A percentile compares a stretch with the other conserved stretches of the same genome.
Evolutionary conservation across 2,329 filamentous ascomycete species (phyloP).

Genomic region (Ophiocordyceps camponoti-floridani): DNA sequence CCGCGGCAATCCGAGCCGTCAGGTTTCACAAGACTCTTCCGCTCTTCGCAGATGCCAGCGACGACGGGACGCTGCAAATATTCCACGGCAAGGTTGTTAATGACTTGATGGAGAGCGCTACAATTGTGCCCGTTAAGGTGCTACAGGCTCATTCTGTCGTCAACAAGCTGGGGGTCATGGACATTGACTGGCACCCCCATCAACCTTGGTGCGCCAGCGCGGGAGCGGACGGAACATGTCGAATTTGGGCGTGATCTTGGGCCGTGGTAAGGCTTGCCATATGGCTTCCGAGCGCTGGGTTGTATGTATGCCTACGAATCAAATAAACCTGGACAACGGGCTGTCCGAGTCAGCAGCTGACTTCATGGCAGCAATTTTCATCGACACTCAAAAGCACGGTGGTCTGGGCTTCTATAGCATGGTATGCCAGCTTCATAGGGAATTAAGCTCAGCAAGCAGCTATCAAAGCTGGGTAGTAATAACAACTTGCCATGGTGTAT

Average conservation of each 20-base stretch:
- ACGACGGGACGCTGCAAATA: conserved; percentile 86
- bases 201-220: conserved; percentile 92
- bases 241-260: conserved; percentile 55
- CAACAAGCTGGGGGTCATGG: conserved; percentile 74
- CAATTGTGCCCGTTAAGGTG: conserved; percentile 90
- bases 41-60: conserved; percentile 85
- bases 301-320: too few species aligned
- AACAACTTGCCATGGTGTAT: too few species aligned
- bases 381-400: too few species aligned
- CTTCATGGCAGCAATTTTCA: too few species aligned
- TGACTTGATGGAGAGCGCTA: conserved; percentile 90
- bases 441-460: too few species aligned
- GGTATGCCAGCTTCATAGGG: too few species aligned
- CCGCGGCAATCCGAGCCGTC: conserved; percentile 77
- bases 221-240: conserved; percentile 81
- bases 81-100: conserved; percentile 94
- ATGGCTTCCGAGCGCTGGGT: neutral
- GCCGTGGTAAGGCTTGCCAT: neutral
- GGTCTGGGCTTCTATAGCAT: too few species aligned
- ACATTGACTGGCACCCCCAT: conserved; percentile 86
- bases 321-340: too few species aligned
- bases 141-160: conserved; percentile 78
- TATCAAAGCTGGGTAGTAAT: too few species aligned
- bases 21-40: conserved; percentile 70
- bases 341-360: too few species aligned